Evolutionary conservation across 768 basidiomycete genomes (phyloP), one percentile per base, ranked within the genome.

Genomic region (Guyanaporus albipodus): DNA sequence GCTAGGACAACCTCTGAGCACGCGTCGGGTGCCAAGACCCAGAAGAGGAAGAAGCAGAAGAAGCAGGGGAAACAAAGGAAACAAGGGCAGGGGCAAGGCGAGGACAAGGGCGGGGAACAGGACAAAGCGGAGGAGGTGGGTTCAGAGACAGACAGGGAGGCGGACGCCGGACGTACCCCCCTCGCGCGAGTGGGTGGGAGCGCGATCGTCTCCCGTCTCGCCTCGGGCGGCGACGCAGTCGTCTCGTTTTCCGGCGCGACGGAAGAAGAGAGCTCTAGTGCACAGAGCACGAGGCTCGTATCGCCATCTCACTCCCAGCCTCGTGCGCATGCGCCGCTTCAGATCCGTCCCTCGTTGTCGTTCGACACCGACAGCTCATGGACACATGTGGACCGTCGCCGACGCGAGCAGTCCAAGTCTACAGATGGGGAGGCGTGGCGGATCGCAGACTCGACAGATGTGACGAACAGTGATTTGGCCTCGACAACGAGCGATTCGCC

Each of bases 301-400:
- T 51, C 27, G 42, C 50, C 37, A 33, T 38, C 26, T 34, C 72
- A 68, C 14, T 27, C 36, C 66, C 39, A 45, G 10, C 29, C 39
- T n/a, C 53, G 51, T 24, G 56, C n/a, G n/a, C n/a, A n/a, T n/a
- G n/a, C n/a, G n/a, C n/a, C n/a, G n/a, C n/a, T 29, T 29, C 28
- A 52, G 34, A 46, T 44, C 22, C 46, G 49, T 4, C 40, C 57
- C 3, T 56, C 57, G 4, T 51, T 56, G 17, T 59, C 61, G 14
- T 46, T 64, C 15, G 78, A 78, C 48, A 78, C 76, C 2, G 82
- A 85, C 52, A 71, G 75, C 27, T 80, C 81, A 5, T 87, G 86
- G 86, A 87, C 85, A 18, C 82, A 80, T 45, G 80, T 87, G n/a
- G 76, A 78, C 52, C 67, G 75, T 23, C 70, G 69, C 44, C 70